Evolutionary conservation across 2,329 filamentous ascomycete species (phyloP).

Genomic region (Leptographium wingfieldii): DNA sequence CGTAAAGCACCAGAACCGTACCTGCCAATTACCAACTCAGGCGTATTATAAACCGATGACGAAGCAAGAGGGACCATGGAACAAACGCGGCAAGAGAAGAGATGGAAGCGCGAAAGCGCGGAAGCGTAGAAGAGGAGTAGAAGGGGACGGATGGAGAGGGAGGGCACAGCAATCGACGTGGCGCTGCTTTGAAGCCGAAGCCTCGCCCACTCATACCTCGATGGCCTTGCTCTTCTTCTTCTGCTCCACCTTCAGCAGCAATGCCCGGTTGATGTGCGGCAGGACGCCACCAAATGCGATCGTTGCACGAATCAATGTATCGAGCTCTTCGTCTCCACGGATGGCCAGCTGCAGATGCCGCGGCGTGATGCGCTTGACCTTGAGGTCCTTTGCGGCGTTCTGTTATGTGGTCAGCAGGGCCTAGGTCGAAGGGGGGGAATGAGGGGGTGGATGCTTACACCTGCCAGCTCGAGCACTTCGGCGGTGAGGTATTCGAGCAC

Average conservation of each 20-base stretch:
- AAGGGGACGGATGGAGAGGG: not conserved
- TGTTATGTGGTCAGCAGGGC: conserved; percentile 17
- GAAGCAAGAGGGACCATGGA: not conserved
- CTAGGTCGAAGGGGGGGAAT: not conserved
- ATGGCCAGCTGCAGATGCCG: conserved; percentile 97
- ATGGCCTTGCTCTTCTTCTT: conserved; percentile 26
- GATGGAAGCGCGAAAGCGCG: not conserved
- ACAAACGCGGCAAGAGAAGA: not conserved
- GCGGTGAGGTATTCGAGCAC: conserved; percentile 97
- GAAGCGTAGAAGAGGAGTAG: not conserved
- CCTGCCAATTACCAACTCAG: conserved; percentile 1
- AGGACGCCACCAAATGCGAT: conserved; percentile 98
- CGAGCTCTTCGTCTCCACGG: conserved; percentile 94
- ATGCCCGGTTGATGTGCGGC: conserved; percentile 95
- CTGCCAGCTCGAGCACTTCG: conserved; percentile 94
- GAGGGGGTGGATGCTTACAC: conserved; percentile 41
- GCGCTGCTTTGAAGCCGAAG: not conserved
- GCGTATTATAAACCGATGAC: not conserved
- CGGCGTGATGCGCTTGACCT: conserved; percentile 98
- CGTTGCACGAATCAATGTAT: conserved; percentile 92
- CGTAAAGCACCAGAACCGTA: not conserved
- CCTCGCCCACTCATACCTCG: conserved; percentile 17
- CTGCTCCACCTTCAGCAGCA: conserved; percentile 44
- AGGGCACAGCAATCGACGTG: not conserved
- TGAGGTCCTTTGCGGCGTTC: conserved; percentile 98